Evolutionary conservation across 139 green algal species (phyloP).

Genomic region (Klebsormidium nitens): DNA sequence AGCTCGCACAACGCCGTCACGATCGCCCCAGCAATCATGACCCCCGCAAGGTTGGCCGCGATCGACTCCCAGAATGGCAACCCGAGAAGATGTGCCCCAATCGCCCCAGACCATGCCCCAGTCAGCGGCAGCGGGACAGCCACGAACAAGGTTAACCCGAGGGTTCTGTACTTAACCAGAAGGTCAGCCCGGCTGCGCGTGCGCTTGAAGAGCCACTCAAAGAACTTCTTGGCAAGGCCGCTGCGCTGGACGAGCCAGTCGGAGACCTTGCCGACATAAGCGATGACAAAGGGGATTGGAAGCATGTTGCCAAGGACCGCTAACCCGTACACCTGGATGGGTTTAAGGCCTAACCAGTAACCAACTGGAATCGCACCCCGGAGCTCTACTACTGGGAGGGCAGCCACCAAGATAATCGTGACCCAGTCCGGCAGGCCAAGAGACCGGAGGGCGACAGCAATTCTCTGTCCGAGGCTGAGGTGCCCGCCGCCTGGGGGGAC

Average conservation of each 20-base stretch:
- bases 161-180: neutral
- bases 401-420: neutral
- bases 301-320: slow-evolving; percentile 10
- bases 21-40: slow-evolving; percentile 13
- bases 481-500: neutral
- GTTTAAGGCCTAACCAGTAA: slow-evolving; percentile 3
- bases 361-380: slow-evolving; percentile 10
- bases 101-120: slow-evolving; percentile 9
- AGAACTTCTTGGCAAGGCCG: neutral
- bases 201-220: slow-evolving; percentile 3
- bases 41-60: neutral
- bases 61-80: slow-evolving; percentile 4
- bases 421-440: neutral
- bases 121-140: slow-evolving; percentile 6
- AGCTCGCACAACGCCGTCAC: neutral
- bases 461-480: neutral
- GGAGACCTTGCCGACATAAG: neutral
- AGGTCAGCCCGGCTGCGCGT: neutral
- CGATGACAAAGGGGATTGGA: slow-evolving; percentile 3
- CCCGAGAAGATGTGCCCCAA: slow-evolving; percentile 1
- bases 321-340: neutral
- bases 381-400: slow-evolving; percentile 11
- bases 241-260: neutral
- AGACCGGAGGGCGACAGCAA: neutral
- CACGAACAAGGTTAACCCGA: slow-evolving; percentile 2